Evolutionary conservation across 2,329 filamentous ascomycete genomes (phyloP).

Genomic region (Aspergillus ochraceoroseus): DNA sequence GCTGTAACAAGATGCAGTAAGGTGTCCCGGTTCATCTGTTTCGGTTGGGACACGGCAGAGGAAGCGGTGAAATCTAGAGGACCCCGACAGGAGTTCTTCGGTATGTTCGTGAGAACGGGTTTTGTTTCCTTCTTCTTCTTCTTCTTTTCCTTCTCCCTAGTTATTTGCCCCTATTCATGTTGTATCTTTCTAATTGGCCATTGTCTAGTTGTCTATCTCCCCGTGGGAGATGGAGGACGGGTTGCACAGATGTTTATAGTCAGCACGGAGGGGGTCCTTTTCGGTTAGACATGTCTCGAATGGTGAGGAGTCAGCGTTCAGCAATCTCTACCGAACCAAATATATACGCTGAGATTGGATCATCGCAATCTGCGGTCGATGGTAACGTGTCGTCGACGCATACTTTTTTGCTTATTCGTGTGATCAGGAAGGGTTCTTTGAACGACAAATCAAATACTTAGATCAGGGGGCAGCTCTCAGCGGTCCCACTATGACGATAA

Average conservation of each 20-base stretch:
- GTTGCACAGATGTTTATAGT: slow-evolving; percentile 13
- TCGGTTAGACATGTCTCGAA: slow-evolving; percentile 20
- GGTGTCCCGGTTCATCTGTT: slow-evolving; percentile 24
- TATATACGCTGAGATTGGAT: slow-evolving; percentile 18
- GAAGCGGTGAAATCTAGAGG: slow-evolving; percentile 18
- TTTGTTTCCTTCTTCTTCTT: slow-evolving; percentile 8
- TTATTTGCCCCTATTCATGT: background rate
- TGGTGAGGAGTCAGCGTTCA: slow-evolving; percentile 16
- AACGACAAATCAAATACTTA: slow-evolving; percentile 17
- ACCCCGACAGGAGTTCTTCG: too few relatives aligned
- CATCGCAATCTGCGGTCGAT: slow-evolving; percentile 17
- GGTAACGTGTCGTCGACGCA: slow-evolving; percentile 16
- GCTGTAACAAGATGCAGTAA: slow-evolving; percentile 22
- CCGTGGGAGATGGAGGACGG: slow-evolving; percentile 6
- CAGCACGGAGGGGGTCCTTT: slow-evolving; percentile 15
- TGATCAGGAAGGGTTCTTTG: slow-evolving; percentile 15
- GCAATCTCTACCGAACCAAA: slow-evolving; percentile 11
- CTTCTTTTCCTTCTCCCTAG: background rate
- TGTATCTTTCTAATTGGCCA: background rate
- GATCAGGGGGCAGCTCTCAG: slow-evolving; percentile 46
- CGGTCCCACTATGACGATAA: slow-evolving; percentile 64
- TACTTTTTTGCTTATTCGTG: slow-evolving; percentile 18
- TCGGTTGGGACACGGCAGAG: slow-evolving; percentile 17
- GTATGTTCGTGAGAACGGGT: slow-evolving; percentile 9
- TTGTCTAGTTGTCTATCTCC: slow-evolving; percentile 1